Evolutionary conservation across 306 rosid species (phyloP).

Genomic region (Cicer bijugum): DNA sequence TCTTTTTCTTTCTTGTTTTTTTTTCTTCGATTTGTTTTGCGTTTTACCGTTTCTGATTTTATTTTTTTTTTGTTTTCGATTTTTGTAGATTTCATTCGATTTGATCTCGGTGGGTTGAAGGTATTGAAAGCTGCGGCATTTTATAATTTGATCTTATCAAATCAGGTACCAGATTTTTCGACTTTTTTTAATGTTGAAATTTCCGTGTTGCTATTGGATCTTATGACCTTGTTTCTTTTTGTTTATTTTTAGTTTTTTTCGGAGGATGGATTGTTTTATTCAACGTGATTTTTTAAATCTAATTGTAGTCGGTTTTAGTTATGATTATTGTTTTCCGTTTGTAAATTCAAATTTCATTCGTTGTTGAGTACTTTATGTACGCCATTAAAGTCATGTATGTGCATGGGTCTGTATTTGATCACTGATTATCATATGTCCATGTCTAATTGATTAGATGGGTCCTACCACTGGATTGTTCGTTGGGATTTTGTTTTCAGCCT

Average conservation of each 20-base stretch:
- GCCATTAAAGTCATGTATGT: not conserved
- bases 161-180: conserved; percentile 18
- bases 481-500: not conserved
- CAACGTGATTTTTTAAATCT: not conserved
- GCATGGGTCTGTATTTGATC: not conserved
- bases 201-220: conserved; percentile 19
- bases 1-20: not conserved
- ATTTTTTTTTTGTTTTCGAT: too few relatives aligned
- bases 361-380: not conserved
- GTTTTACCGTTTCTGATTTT: not conserved
- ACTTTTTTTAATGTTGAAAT: not conserved
- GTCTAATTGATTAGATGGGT: conserved; percentile 14
- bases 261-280: not conserved
- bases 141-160: conserved; percentile 7
- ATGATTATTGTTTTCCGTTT: not conserved
- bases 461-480: not conserved
- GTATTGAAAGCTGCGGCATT: conserved; percentile 10
- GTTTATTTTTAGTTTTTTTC: not conserved
- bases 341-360: not conserved
- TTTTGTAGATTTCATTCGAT: conserved; percentile 15
- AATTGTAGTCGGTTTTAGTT: not conserved
- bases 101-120: conserved; percentile 16
- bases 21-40: not conserved
- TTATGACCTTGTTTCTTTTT: not conserved
- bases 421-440: not conserved